phyloP scores from a whole-genome alignment of 2,329 filamentous ascomycete species.

The Tolypocladium ophioglossoides region DNA sequence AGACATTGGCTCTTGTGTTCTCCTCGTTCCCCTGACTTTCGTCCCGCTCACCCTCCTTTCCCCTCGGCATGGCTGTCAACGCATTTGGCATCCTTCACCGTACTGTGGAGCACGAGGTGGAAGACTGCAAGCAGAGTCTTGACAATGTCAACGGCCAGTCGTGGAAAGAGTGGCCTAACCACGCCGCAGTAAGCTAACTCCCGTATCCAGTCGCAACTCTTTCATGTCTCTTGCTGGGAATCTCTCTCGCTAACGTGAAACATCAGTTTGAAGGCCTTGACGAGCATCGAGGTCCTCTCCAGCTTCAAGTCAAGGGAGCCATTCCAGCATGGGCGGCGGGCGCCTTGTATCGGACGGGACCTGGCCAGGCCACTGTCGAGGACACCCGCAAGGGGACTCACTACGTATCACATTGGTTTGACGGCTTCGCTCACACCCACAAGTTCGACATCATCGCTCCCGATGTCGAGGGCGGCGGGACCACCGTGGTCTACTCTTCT shows the following conservation, averaged over 20 bases:
- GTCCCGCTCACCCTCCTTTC: neutral
- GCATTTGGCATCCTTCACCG: constrained; percentile 14
- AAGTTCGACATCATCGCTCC: constrained; percentile 56
- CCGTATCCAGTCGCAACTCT: neutral
- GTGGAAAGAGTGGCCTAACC: constrained; percentile 36
- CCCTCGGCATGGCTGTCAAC: constrained; percentile 16
- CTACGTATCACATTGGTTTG: constrained; percentile 67
- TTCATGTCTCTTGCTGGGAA: neutral
- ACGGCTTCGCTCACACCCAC: constrained; percentile 62
- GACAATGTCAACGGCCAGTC: constrained; percentile 17
- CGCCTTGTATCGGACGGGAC: constrained; percentile 63
- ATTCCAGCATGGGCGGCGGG: constrained; percentile 67
- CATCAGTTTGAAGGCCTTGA: constrained; percentile 55
- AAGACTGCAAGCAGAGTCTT: constrained; percentile 12
- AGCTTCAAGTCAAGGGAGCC: constrained; percentile 49
- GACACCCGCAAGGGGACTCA: constrained; percentile 47
- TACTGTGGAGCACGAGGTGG: constrained; percentile 14
- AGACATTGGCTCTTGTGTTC: neutral
- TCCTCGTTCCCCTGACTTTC: neutral
- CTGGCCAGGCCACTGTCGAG: constrained; percentile 53
- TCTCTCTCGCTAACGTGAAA: neutral
- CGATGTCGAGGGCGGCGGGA: constrained; percentile 13
- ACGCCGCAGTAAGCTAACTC: constrained; percentile 28
- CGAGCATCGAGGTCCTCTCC: constrained; percentile 54
- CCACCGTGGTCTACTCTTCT: constrained; percentile 57